A percentile compares a stretch with the other conserved stretches of the same genome.
phyloP scores from a whole-genome alignment of 306 rosid species.

The Castanopsis chinensis region DNA sequence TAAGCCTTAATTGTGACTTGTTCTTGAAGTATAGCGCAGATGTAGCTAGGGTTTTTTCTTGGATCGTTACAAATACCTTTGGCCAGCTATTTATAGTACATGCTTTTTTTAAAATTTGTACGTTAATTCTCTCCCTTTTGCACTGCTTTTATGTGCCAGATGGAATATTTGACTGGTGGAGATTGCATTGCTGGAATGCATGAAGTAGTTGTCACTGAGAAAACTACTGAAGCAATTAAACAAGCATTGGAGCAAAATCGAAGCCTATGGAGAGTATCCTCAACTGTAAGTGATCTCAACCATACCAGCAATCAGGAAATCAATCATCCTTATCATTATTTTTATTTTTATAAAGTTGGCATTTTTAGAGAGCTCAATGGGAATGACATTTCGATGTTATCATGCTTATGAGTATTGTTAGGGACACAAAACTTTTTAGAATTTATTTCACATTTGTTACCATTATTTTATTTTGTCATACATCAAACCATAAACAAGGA shows the following conservation, averaged over 20 bases:
- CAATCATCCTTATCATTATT: background rate
- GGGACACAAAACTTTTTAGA: no score
- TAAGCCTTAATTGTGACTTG: no score
- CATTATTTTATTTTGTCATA: no score
- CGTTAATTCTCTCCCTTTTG: background rate
- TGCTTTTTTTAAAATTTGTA: background rate
- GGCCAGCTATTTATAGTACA: background rate
- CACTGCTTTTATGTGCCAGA: conserved; percentile 38
- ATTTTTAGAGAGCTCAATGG: background rate
- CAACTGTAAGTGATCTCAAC: conserved; percentile 64
- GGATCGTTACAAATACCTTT: no score
- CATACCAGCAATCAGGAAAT: background rate
- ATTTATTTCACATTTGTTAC: no score
- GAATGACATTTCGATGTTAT: background rate
- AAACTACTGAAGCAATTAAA: conserved; percentile 66
- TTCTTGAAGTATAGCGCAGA: no score
- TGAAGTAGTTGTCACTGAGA: conserved; percentile 74
- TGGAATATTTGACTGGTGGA: conserved; percentile 94
- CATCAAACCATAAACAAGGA: no score
- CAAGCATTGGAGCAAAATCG: conserved; percentile 62
- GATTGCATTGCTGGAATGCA: conserved; percentile 98
- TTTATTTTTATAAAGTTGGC: background rate
- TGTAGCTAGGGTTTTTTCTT: no score
- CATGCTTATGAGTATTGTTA: no score
- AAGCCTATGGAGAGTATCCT: conserved; percentile 91